A percentile compares a stretch with the other conserved stretches of the same genome.
phyloP scores from a whole-genome alignment of 495 filamentous ascomycete genomes.

The Penicillium arizonense region DNA sequence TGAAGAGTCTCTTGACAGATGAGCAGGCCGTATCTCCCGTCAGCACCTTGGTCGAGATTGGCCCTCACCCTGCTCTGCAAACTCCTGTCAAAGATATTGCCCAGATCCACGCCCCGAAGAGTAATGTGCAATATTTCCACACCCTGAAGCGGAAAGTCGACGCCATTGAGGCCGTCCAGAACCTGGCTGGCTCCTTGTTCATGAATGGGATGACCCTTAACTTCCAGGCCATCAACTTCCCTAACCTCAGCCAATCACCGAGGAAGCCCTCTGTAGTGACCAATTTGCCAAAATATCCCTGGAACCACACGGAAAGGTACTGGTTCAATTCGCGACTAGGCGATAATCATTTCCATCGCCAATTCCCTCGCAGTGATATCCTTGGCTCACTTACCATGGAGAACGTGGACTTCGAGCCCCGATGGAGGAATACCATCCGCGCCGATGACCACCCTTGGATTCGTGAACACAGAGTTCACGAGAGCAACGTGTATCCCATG shows the following conservation, averaged over 20 bases:
- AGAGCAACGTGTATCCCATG: constrained; percentile 44
- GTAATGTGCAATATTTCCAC: constrained; percentile 20
- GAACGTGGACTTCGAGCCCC: constrained; percentile 25
- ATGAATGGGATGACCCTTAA: constrained; percentile 19
- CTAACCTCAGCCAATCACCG: not conserved
- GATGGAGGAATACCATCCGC: constrained; percentile 33
- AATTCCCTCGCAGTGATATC: constrained; percentile 28
- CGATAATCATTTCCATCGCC: constrained; percentile 19
- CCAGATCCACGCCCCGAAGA: constrained; percentile 11
- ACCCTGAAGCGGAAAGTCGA: constrained; percentile 25
- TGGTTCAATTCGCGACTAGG: constrained; percentile 29
- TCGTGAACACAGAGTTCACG: constrained; percentile 45
- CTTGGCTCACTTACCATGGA: constrained; percentile 25
- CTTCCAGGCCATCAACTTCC: constrained; percentile 26
- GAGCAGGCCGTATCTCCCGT: constrained; percentile 10
- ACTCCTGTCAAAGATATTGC: constrained; percentile 41
- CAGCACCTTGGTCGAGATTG: constrained; percentile 56
- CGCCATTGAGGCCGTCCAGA: constrained; percentile 20
- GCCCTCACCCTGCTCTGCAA: constrained; percentile 62
- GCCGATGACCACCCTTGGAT: constrained; percentile 36
- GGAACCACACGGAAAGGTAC: constrained; percentile 32
- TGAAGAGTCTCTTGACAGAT: constrained; percentile 19
- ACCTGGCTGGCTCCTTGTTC: constrained; percentile 25
- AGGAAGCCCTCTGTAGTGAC: constrained; percentile 20
- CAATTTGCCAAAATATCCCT: constrained; percentile 37